These are phyloP conservation scores for Neoboletus brunneissimus DNA, from an alignment of 768 basidiomycete species.

Conservation along the genomic window DNA sequence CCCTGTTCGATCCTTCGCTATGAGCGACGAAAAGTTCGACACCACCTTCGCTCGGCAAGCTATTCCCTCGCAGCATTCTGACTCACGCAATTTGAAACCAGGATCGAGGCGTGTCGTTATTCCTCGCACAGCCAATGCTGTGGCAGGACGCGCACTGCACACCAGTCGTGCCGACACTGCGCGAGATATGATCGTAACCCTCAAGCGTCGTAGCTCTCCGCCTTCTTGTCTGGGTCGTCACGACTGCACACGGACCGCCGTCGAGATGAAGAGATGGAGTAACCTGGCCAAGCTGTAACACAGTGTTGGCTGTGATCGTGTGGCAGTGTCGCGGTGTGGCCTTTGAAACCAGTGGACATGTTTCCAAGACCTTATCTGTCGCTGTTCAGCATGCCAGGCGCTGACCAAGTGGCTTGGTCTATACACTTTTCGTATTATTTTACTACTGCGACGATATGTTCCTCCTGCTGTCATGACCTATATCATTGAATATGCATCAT, in stretches of 20 bases:
- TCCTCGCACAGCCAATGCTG: slow-evolving; percentile 42
- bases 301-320: slow-evolving; percentile 53
- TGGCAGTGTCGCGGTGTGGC: slow-evolving; percentile 55
- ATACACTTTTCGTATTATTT: background rate
- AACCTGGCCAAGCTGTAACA: slow-evolving; percentile 58
- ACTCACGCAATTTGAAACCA: slow-evolving; percentile 41
- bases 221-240: slow-evolving; percentile 7
- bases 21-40: slow-evolving; percentile 7
- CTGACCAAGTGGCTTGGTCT: background rate
- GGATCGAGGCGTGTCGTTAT: slow-evolving; percentile 49
- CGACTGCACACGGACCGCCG: slow-evolving; percentile 27
- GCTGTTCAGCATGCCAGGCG: background rate
- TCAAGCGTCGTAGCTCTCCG: slow-evolving; percentile 54
- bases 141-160: slow-evolving; percentile 46
- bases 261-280: slow-evolving; percentile 53
- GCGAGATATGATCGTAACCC: slow-evolving; percentile 61
- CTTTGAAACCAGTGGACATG: slow-evolving; percentile 39
- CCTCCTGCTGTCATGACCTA: background rate
- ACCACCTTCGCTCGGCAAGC: slow-evolving; percentile 14
- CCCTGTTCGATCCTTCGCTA: slow-evolving; percentile 35
- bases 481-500: background rate
- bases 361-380: background rate
- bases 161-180: slow-evolving; percentile 56
- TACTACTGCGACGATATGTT: background rate
- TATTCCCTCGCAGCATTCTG: slow-evolving; percentile 27